These are phyloP conservation scores for Styphnolobium japonicum DNA, from an alignment of 306 rosid genomes.

Conservation along the genomic window DNA sequence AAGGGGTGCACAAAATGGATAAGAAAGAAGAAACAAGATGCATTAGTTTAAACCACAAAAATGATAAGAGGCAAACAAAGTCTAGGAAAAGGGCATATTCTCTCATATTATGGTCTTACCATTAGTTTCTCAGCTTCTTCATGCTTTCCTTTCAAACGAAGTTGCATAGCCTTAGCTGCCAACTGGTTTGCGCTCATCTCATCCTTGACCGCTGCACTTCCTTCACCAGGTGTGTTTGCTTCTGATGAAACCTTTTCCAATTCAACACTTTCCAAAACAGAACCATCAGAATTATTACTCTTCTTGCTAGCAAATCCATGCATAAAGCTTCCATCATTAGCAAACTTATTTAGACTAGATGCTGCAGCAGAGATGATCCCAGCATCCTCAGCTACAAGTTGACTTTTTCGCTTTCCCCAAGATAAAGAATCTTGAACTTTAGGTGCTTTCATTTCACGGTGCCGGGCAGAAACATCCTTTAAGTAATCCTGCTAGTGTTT, in stretches of 20 bases:
- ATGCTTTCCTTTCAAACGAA: slow-evolving; percentile 86
- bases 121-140: slow-evolving; percentile 81
- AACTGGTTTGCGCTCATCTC: slow-evolving; percentile 80
- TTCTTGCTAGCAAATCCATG: slow-evolving; percentile 33
- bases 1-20: background rate
- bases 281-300: slow-evolving; percentile 35
- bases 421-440: slow-evolving; percentile 68
- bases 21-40: background rate
- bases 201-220: slow-evolving; percentile 31
- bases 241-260: slow-evolving; percentile 29
- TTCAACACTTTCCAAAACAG: slow-evolving; percentile 37
- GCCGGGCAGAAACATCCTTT: slow-evolving; percentile 54
- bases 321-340: slow-evolving; percentile 76
- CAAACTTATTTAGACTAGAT: slow-evolving; percentile 71
- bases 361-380: slow-evolving; percentile 61
- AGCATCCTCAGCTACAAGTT: slow-evolving; percentile 47
- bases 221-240: slow-evolving; percentile 34
- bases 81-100: background rate
- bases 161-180: slow-evolving; percentile 97
- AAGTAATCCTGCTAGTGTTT: slow-evolving; percentile 45
- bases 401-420: slow-evolving; percentile 69
- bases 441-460: slow-evolving; percentile 72
- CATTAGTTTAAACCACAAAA: background rate
- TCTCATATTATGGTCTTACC: slow-evolving; percentile 45
- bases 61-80: background rate